Evolutionary conservation across 2,329 filamentous ascomycete genomes (phyloP), one percentile per base, ranked within the genome.

Genomic region (Claviceps fusiformis): DNA sequence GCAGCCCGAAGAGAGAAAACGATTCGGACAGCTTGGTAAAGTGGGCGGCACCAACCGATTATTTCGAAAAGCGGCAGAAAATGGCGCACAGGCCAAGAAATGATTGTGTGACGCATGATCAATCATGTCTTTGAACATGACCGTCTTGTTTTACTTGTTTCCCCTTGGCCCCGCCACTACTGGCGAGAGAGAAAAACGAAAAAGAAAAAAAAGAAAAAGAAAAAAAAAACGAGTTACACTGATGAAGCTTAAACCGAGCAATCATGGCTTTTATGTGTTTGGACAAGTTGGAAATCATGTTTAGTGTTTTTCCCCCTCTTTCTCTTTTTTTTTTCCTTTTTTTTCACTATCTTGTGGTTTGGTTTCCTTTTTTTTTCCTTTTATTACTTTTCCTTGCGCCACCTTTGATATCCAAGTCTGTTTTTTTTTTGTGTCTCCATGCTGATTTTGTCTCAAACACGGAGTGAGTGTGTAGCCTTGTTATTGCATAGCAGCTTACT

Each of bases 1-100:
- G 43, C 64, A 59, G 41, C 52, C 63, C n/a, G 59, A 61, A 29
- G 55, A 61, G 17, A 57, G 57, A 65, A 71, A 64, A 61, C 70
- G 75, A 49, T 87, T 89, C 68, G 84, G 83, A 24, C 84, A 89
- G 59, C 70, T 90, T 60, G 84, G 85, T 48, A 87, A 80, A 65
- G 82, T 85, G 5, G 86, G 87, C 2, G 80, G 79, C 8, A 90
- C 87, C 17, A 86, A 86, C 71, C 78, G 87, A 61, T 66, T 91
- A 52, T 88, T 87, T 63, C 75, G 82, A 63, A 76, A 75, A 68
- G 66, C 58, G 8, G 63, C 68, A 48, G 65, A 57, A n/a, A 52
- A 44, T 24, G 52, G 35, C 29, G 8, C 44, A 60, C 35, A 63
- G 61, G 39, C 59, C 58, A 57, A 59, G 53, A 60, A 56, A 52